Conservation (phyloP, 202 grass and related monocot genomes). For the Zoysia matrella region DNA sequence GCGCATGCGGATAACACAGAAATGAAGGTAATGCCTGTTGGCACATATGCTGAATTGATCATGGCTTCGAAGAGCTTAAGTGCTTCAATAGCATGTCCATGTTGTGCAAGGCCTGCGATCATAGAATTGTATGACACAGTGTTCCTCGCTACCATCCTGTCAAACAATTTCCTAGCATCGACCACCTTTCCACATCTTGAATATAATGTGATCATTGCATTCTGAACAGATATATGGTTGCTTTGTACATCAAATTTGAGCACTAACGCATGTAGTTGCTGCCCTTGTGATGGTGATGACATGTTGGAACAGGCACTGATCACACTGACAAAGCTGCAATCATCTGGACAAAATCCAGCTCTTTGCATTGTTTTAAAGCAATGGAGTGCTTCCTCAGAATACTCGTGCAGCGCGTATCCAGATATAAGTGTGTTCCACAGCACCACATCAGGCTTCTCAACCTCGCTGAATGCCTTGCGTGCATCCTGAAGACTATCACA, state of each 20-base stretch:
- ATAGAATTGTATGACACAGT: conserved; percentile 57
- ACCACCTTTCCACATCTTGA: conserved; percentile 48
- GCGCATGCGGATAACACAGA: conserved; percentile 56
- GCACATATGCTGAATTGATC: conserved; percentile 27
- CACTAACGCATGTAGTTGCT: conserved; percentile 29
- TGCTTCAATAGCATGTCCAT: conserved; percentile 44
- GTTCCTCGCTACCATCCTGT: conserved; percentile 34
- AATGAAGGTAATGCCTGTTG: conserved; percentile 47
- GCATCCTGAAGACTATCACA: conserved; percentile 13
- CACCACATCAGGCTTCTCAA: conserved; percentile 26
- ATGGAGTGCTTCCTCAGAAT: conserved; percentile 24
- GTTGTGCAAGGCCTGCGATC: conserved; percentile 49
- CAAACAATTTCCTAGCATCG: conserved; percentile 40
- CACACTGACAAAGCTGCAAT: conserved; percentile 32
- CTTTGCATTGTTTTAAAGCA: conserved; percentile 26
- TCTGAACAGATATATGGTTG: conserved; percentile 32
- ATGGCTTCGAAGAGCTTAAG: conserved; percentile 41
- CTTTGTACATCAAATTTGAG: conserved; percentile 12
- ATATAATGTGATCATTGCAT: conserved; percentile 51
- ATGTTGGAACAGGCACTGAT: conserved; percentile 33
- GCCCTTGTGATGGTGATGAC: conserved; percentile 26
- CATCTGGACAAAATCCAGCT: conserved; percentile 18
- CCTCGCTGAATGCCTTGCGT: conserved; percentile 10
- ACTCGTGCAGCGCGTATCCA: conserved; percentile 18
- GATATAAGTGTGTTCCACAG: conserved; percentile 38